Base-by-base conservation (phyloP, 2,329 filamentous ascomycete species). In the Emmonsia crescens region DNA sequence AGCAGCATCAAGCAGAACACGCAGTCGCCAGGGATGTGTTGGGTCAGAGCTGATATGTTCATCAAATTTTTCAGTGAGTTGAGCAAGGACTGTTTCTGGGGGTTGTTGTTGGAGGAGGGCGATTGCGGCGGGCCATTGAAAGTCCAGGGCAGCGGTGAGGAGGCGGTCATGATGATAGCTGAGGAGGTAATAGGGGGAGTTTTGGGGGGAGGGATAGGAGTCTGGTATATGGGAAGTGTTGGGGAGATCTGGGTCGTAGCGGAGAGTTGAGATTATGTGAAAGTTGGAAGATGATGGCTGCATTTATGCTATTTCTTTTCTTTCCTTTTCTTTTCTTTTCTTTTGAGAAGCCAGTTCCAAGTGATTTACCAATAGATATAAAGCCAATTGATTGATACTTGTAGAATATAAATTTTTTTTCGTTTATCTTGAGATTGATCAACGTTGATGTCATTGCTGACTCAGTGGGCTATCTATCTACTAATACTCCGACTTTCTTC, bases 121-220 rank as follows among this genome's bases (percentile, higher is more conserved):
- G 16, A 70, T 54, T 19, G 75, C 74, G n/a, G 67, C 59, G 5
- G 64, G 33, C 76, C 81, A 83, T 51, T 76, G 70, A 66, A 83
- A 80, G 66, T 80, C 75, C 64, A 76, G 70, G 29, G 81, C 79
- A 51, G 81, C 78, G 68, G 78, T 81, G n/a, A 91, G 78, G 71
- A 96, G 82, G 60, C 91, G 87, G 71, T 92, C 88, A 54, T 85
- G 83, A 72, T 96, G 91, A 67, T 87, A 86, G 62, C 85, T 80
- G 19, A 94, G 82, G 81, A 95, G 90, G 73, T 95, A 95, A 67
- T 90, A 86, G 0, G 86, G 83, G 9, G 85, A 89, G 6, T 71
- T 72, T 57, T 16, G 5, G 60, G 74, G 73, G 63, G 68, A 62
- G 10, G 77, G 74, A 42, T 79, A 73, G 62, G 64, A 66, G 29